Evolutionary conservation across 2,329 filamentous ascomycete species (phyloP).

Genomic region (Diaporthe citri): DNA sequence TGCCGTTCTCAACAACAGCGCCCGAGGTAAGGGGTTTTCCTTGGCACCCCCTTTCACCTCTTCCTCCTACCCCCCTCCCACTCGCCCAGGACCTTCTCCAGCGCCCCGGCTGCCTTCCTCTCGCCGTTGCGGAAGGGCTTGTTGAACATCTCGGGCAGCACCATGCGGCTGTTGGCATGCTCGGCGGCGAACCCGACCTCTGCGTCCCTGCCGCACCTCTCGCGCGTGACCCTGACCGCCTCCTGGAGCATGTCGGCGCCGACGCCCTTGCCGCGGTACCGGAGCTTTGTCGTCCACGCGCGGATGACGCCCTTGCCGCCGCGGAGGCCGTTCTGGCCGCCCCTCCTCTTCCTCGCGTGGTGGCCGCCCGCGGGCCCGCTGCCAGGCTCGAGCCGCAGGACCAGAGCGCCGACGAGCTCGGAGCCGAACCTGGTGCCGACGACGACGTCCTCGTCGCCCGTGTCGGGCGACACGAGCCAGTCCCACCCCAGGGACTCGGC

Average conservation of each 20-base stretch:
- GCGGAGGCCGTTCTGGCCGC: conserved; percentile 52
- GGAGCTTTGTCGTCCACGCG: conserved; percentile 82
- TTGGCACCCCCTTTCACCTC: conserved; percentile 52
- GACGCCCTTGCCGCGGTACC: conserved; percentile 78
- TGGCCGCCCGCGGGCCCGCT: conserved; percentile 52
- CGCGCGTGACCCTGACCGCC: conserved; percentile 76
- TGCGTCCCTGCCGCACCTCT: conserved; percentile 76
- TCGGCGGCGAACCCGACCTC: conserved; percentile 79
- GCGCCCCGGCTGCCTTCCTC: conserved; percentile 64
- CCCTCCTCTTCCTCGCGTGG: conserved; percentile 52
- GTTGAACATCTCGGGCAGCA: conserved; percentile 75
- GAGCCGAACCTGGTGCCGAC: conserved; percentile 77
- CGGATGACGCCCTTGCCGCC: conserved; percentile 79
- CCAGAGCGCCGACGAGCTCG: conserved; percentile 77
- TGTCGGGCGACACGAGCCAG: conserved; percentile 65
- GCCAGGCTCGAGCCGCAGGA: conserved; percentile 73
- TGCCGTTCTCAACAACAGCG: background rate
- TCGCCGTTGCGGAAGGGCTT: conserved; percentile 70
- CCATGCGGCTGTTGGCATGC: conserved; percentile 79
- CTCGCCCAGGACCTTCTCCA: conserved; percentile 64
- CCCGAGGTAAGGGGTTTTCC: too few species aligned
- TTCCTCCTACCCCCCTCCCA: conserved; percentile 62
- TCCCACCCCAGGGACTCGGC: conserved; percentile 73
- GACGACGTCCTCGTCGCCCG: conserved; percentile 66
- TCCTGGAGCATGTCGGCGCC: conserved; percentile 80